phyloP scores from a whole-genome alignment of 139 green algal genomes.

The Chlamydomonas asymmetrica region DNA sequence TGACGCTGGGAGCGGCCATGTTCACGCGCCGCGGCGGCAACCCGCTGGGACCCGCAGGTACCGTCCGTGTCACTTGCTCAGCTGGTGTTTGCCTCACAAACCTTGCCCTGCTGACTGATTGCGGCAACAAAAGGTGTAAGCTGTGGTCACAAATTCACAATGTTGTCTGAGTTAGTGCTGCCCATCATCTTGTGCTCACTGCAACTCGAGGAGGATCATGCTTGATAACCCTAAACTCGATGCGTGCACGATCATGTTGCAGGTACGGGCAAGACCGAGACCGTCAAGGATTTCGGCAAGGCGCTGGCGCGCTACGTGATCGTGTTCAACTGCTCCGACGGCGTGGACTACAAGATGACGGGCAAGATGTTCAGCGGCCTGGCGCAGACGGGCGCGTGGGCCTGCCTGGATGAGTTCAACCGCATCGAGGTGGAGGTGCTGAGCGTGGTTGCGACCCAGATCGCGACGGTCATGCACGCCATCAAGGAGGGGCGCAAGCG shows the following conservation, averaged over 20 bases:
- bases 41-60: constrained; percentile 72
- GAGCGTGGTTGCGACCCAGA: constrained; percentile 83
- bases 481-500: constrained; percentile 78
- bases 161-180: too few species aligned
- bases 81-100: too few species aligned
- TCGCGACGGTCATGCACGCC: constrained; percentile 78
- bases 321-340: constrained; percentile 90
- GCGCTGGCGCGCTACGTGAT: constrained; percentile 81
- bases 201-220: too few species aligned
- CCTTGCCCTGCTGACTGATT: too few species aligned
- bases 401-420: constrained; percentile 91
- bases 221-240: too few species aligned
- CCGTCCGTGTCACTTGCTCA: too few species aligned
- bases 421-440: constrained; percentile 88
- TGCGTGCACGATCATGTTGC: too few species aligned
- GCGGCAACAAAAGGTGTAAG: too few species aligned
- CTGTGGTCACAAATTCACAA: too few species aligned
- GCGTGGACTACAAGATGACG: constrained; percentile 86
- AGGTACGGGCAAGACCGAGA: constrained; percentile 90
- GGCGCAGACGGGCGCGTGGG: constrained; percentile 82
- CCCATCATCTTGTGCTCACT: too few species aligned
- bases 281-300: constrained; percentile 75
- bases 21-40: constrained; percentile 79
- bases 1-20: constrained; percentile 80
- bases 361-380: constrained; percentile 83